Evolutionary conservation across 2,329 filamentous ascomycete genomes (phyloP).

Genomic region (Epichloe amarillans): DNA sequence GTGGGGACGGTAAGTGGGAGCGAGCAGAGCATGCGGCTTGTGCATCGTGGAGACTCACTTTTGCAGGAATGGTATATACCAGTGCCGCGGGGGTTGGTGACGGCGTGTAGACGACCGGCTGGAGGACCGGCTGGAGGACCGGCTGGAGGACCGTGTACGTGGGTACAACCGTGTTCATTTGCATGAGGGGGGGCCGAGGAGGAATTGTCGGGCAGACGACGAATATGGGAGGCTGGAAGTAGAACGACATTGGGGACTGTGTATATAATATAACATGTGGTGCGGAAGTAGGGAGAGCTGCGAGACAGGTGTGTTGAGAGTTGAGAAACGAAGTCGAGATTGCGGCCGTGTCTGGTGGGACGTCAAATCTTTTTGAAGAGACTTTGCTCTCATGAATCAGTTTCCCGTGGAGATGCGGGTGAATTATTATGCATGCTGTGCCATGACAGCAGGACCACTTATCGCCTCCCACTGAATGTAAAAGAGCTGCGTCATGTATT

Average conservation of each 20-base stretch:
- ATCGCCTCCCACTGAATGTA: neutral
- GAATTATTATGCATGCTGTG: neutral
- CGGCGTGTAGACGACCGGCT: neutral
- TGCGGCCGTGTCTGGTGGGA: neutral
- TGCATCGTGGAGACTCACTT: neutral
- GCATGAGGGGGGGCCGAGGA: neutral
- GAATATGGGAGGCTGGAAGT: constrained; percentile 16
- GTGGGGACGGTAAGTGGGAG: neutral
- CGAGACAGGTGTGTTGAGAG: neutral
- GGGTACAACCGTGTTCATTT: neutral
- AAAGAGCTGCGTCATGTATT: neutral
- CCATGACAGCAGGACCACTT: neutral
- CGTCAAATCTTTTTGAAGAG: neutral
- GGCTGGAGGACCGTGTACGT: neutral
- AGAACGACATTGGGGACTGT: constrained; percentile 12
- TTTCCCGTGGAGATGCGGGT: neutral
- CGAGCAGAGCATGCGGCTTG: neutral
- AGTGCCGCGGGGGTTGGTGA: neutral
- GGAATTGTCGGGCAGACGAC: neutral
- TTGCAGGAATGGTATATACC: neutral
- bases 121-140: no score
- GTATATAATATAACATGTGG: neutral
- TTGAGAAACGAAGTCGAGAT: neutral
- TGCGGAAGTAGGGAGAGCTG: neutral
- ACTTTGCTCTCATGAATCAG: neutral